A percentile compares a stretch with the other conserved stretches of the same genome.
Conservation (phyloP, 371 early-diverging fungal genomes). For the Cokeromyces recurvatus region DNA sequence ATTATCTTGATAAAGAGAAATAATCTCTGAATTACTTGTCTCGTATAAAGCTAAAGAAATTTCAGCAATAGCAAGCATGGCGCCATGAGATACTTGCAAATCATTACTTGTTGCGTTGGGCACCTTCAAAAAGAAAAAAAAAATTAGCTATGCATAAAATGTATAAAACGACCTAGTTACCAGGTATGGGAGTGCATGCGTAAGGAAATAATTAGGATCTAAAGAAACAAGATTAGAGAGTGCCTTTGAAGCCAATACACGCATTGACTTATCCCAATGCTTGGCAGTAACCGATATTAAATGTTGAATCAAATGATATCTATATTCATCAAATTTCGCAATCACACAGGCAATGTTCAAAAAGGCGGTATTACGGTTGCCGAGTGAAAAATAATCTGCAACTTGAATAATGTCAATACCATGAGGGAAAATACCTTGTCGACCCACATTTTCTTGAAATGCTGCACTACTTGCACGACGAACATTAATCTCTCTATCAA, state of each 20-base stretch:
- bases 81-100: slow-evolving; percentile 73
- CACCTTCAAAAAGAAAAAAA: slow-evolving; percentile 36
- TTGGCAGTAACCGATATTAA: slow-evolving; percentile 51
- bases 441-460: slow-evolving; percentile 95
- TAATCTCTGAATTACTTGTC: not conserved
- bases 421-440: slow-evolving; percentile 90
- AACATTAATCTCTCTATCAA: slow-evolving; percentile 93
- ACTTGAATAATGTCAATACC: slow-evolving; percentile 88
- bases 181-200: slow-evolving; percentile 37
- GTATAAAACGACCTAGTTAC: slow-evolving; percentile 14
- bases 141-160: not conserved
- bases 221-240: slow-evolving; percentile 58
- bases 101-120: slow-evolving; percentile 54
- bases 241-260: slow-evolving; percentile 71
- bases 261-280: slow-evolving; percentile 88
- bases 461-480: slow-evolving; percentile 96
- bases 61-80: slow-evolving; percentile 67
- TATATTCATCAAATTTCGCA: slow-evolving; percentile 71
- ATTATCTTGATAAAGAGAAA: slow-evolving; percentile 1
- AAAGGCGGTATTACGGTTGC: slow-evolving; percentile 75
- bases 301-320: slow-evolving; percentile 68
- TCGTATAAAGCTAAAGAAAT: slow-evolving; percentile 57
- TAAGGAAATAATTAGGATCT: slow-evolving; percentile 54
- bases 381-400: slow-evolving; percentile 90
- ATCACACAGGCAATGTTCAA: slow-evolving; percentile 62